These are phyloP conservation scores for Epichloe typhina DNA, from an alignment of 2,329 filamentous ascomycete species.

Conservation along the genomic window DNA sequence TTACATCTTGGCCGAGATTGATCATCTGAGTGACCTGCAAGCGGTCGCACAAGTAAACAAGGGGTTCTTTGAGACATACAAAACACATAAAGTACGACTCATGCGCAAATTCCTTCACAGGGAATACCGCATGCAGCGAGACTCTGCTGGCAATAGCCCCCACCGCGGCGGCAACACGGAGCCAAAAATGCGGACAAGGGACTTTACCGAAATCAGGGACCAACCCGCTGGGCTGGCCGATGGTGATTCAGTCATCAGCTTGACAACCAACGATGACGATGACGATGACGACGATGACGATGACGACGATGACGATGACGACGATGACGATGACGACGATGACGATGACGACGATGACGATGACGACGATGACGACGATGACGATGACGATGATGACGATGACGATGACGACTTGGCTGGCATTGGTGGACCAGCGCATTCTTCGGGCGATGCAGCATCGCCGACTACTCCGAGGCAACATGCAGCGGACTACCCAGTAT, in stretches of 20 bases:
- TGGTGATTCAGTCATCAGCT: neutral
- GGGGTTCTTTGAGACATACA: constrained; percentile 31
- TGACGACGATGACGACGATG: too few species aligned
- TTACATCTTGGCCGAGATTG: constrained; percentile 26
- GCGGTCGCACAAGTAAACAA: constrained; percentile 28
- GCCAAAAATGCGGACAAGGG: constrained; percentile 20
- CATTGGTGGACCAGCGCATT: neutral
- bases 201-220: constrained; percentile 18
- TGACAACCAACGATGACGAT: neutral
- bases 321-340: too few species aligned
- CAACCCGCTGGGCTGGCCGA: neutral
- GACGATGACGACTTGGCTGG: constrained; percentile 12
- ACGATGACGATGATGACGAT: constrained; percentile 12
- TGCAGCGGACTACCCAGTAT: constrained; percentile 1
- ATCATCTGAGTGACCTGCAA: constrained; percentile 28
- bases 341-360: too few species aligned
- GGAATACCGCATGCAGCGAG: constrained; percentile 8
- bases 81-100: constrained; percentile 28
- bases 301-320: too few species aligned
- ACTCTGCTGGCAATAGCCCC: neutral
- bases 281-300: constrained; percentile 17
- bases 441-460: neutral
- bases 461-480: constrained; percentile 6
- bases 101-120: constrained; percentile 23
- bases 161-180: constrained; percentile 14